These are phyloP conservation scores for Alloascoidea africana DNA, from an alignment of 805 yeast genomes.

Conservation along the genomic window DNA sequence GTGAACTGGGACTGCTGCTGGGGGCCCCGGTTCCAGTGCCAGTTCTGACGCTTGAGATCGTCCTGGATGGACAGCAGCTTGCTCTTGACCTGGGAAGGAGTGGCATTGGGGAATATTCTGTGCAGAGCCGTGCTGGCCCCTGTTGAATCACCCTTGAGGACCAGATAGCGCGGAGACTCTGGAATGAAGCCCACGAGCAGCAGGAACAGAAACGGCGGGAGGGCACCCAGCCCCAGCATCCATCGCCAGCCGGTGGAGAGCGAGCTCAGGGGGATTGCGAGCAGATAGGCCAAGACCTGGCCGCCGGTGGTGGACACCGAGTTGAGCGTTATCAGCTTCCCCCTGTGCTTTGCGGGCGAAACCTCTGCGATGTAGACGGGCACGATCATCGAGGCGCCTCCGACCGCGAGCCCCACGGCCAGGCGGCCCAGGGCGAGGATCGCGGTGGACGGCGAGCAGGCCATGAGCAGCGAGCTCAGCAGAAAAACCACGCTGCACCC, in stretches of 20 bases:
- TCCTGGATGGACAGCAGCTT: conserved; percentile 33
- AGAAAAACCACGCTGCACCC: conserved; percentile 31
- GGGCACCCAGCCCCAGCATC: conserved; percentile 21
- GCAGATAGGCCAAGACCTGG: conserved; percentile 28
- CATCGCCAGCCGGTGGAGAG: conserved; percentile 19
- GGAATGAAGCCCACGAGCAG: conserved; percentile 27
- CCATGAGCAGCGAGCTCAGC: conserved; percentile 32
- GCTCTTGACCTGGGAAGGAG: conserved; percentile 25
- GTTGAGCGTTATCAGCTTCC: conserved; percentile 18
- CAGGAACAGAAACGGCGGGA: conserved; percentile 27
- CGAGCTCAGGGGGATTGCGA: conserved; percentile 20
- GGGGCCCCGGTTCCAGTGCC: conserved; percentile 20
- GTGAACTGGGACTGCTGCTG: conserved; percentile 13
- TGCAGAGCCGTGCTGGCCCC: conserved; percentile 27
- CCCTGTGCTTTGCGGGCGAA: conserved; percentile 15
- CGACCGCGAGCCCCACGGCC: conserved; percentile 58
- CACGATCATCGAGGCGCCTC: conserved; percentile 52
- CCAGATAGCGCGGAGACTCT: conserved; percentile 32
- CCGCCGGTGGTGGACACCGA: conserved; percentile 33
- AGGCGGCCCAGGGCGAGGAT: conserved; percentile 40
- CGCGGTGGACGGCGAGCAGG: conserved; percentile 25
- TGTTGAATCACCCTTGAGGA: conserved; percentile 17
- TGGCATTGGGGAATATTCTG: conserved; percentile 27
- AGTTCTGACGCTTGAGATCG: conserved; percentile 24
- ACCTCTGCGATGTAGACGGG: conserved; percentile 44